Base-by-base conservation (phyloP, 2,329 filamentous ascomycete species). In the Sporothrix humicola region DNA sequence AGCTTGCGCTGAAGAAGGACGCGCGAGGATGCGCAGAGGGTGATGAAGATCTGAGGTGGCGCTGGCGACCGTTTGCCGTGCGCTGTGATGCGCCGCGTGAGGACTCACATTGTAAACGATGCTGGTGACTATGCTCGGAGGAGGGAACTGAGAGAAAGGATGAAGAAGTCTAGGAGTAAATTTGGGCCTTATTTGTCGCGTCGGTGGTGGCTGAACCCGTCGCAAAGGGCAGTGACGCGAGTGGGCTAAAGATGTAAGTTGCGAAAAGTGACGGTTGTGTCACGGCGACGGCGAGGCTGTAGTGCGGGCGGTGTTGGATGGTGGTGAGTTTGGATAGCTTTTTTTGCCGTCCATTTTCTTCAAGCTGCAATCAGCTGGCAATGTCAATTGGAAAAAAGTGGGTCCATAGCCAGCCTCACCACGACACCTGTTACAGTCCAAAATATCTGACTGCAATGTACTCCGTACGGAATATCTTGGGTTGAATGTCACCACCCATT, bases 301-400 rank as follows among this genome's bases (percentile, higher is more conserved):
- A 46, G 46, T 23, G 26, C 65, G 65, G 63, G 46, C 48, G 65
- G 48, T 52, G 15, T 52, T 68, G 44, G 12, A 7, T n/a, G 37
- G 20, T 65, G 61, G 46, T 65, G 61, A 26, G 61, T 48, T 66
- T 66, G 61, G 61, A 48, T 66, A 65, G 61, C 61, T 26, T 65
- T 48, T 65, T 65, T 37, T 37, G 31, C 31, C 31, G 61, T 20
- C 42, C 15, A 8, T 46, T 65, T 65, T 65, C n/a, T 46, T 26
- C 23, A 26, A 46, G 61, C 59, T 46, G 61, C 6, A 12, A n/a
- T 26, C 17, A 42, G 10, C 23, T 13, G n/a, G 42, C 10, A 20
- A 42, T 23, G 61, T 42, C 61, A 48, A 65, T 65, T 46, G 61
- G n/a, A 59, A 15, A 46, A 65, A 65, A 48, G 37, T 48, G 61